Base-by-base conservation (phyloP, 2,329 filamentous ascomycete species). In the Cucurbitaria berberidis region DNA sequence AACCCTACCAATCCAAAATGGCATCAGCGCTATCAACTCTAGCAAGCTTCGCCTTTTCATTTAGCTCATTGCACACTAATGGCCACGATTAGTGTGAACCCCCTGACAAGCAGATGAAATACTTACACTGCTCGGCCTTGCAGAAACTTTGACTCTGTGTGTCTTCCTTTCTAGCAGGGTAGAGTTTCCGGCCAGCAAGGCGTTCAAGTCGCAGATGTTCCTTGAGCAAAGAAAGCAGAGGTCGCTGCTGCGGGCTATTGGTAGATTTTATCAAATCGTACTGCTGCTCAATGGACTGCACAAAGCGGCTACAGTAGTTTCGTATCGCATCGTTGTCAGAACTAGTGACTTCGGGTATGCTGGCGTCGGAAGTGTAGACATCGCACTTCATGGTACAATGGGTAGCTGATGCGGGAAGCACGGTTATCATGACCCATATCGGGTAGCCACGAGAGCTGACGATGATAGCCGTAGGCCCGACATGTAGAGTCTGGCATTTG, bases 141-240 rank as follows among this genome's bases (percentile, higher is more conserved):
- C 53, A 58, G 45, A 58, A 66, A 22, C 47, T 53, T 19, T 56
- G 53, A 40, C 64, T 66, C 16, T 44, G 48, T n/a, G 47, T 47
- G 8, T 53, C 44, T 15, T 59, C 51, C 22, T 46, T 56, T 21
- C 42, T 53, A 10, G 60, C 64, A 1, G 68, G 69, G 40, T 63
- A 64, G 11, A 72, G 64, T 44, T 69, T 55, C 16, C 43, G 43
- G 1, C 68, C 66, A 15, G 44, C 50, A 34, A 56, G 50, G 30
- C 64, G 57, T 48, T 72, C 70, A 15, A 56, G 56, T 38, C 53
- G 64, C 11, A 66, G 44, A 51, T 73, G 69, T 2, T 55, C 57
- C 38, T 62, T 63, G 45, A 73, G 29, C 4, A 58, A n/a, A 5
- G 49, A 44, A 19, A 65, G 42, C 3, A 64, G 51, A 11, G 22